Evolutionary conservation across 2,329 filamentous ascomycete species (phyloP).

Genomic region (Aureobasidium uvarum): DNA sequence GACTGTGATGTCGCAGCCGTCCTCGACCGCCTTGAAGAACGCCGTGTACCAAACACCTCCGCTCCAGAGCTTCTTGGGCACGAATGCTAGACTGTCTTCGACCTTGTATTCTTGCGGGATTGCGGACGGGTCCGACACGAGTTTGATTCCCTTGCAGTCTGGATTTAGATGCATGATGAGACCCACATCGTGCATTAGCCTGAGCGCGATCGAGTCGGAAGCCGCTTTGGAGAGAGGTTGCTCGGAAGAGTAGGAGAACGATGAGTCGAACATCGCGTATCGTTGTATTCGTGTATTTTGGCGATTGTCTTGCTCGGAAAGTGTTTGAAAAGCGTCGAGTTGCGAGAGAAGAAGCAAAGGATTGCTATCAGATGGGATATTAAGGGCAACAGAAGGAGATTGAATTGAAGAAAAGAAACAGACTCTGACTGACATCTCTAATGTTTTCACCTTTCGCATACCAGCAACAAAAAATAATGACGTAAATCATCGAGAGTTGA

Average conservation of each 20-base stretch:
- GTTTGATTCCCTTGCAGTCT: constrained; percentile 34
- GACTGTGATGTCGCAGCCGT: constrained; percentile 40
- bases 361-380: background rate
- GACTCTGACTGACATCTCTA: background rate
- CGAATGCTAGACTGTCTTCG: constrained; percentile 40
- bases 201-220: constrained; percentile 32
- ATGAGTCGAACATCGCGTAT: constrained; percentile 36
- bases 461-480: constrained; percentile 19
- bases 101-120: constrained; percentile 34
- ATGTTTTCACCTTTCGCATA: constrained; percentile 1
- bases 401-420: background rate
- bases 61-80: constrained; percentile 38
- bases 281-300: background rate
- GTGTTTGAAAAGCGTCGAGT: background rate
- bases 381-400: background rate
- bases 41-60: constrained; percentile 38
- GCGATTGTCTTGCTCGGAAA: background rate
- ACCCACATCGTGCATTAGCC: constrained; percentile 39
- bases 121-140: constrained; percentile 26
- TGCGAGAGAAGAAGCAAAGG: background rate
- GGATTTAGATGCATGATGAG: constrained; percentile 37
- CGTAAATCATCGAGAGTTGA: constrained; percentile 16
- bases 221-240: constrained; percentile 34
- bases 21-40: constrained; percentile 34
- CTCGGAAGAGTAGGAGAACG: constrained; percentile 36